These are phyloP conservation scores for Trichoderma virens DNA, from an alignment of 495 filamentous ascomycete genomes.

Conservation along the genomic window DNA sequence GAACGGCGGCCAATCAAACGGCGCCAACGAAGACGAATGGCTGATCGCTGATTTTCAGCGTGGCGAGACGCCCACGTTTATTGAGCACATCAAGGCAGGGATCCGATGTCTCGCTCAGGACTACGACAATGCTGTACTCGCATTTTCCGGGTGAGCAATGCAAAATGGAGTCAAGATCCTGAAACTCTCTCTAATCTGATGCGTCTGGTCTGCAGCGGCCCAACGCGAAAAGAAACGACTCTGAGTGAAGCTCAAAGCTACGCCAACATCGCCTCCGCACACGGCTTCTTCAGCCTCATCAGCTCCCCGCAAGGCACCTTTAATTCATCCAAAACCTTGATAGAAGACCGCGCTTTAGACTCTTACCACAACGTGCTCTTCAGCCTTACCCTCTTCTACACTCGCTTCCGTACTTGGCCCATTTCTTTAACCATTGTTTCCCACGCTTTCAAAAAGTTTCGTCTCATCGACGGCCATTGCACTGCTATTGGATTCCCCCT, in stretches of 20 bases:
- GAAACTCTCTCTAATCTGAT: neutral
- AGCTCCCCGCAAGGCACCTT: constrained; percentile 11
- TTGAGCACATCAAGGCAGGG: constrained; percentile 60
- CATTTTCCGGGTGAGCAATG: constrained; percentile 57
- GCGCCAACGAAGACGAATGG: constrained; percentile 59
- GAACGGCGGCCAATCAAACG: constrained; percentile 52
- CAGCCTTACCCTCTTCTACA: constrained; percentile 54
- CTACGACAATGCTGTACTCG: constrained; percentile 38
- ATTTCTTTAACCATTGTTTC: constrained; percentile 57
- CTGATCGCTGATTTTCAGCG: constrained; percentile 63
- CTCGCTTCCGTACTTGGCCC: constrained; percentile 40
- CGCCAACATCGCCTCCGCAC: constrained; percentile 38
- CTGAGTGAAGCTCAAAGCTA: constrained; percentile 64
- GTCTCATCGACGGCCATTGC: constrained; percentile 63
- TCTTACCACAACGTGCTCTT: constrained; percentile 74
- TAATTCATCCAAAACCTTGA: constrained; percentile 29
- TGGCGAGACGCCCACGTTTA: constrained; percentile 66
- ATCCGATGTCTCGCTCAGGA: constrained; percentile 35
- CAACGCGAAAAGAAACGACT: constrained; percentile 48
- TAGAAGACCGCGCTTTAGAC: constrained; percentile 65
- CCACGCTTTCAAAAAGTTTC: constrained; percentile 62
- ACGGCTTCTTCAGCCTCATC: constrained; percentile 29
- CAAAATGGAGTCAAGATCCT: neutral
- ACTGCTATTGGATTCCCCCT: constrained; percentile 51
- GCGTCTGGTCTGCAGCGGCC: constrained; percentile 36